Conservation (phyloP, 306 rosid species). For the Delonix regia region DNA sequence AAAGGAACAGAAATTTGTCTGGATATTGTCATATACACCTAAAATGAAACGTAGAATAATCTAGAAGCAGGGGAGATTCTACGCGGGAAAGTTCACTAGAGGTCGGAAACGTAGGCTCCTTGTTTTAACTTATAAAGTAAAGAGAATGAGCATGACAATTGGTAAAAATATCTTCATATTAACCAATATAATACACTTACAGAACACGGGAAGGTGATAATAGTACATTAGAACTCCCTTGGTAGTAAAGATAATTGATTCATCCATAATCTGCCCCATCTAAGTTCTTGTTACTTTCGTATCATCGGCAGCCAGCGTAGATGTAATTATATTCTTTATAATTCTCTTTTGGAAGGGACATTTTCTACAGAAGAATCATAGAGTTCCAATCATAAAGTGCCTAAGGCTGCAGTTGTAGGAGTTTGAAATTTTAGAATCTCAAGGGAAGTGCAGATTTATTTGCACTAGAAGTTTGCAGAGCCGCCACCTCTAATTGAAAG, state of each 20-base stretch:
- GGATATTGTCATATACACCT: too few relatives aligned
- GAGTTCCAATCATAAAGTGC: background rate
- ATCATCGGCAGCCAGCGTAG: slow-evolving; percentile 25
- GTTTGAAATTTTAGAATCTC: background rate
- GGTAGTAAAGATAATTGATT: background rate
- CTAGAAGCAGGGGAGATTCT: background rate
- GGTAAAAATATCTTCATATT: background rate
- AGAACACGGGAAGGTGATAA: background rate
- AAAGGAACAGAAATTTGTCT: too few relatives aligned
- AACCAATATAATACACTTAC: background rate
- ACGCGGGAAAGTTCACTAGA: background rate
- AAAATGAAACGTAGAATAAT: background rate
- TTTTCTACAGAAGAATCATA: slow-evolving; percentile 21
- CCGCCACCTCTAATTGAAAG: slow-evolving; percentile 69
- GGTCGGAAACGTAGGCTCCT: background rate
- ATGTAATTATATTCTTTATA: background rate
- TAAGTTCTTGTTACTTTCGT: background rate
- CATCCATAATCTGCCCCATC: background rate
- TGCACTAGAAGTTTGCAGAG: slow-evolving; percentile 46
- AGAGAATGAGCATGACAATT: background rate
- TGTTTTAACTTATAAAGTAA: background rate
- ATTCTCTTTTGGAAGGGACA: background rate
- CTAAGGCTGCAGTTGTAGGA: background rate
- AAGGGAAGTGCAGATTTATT: background rate
- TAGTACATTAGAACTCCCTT: background rate